phyloP scores from a whole-genome alignment of 1,284 basidiomycete genomes.

The Exobasidium cylindrosporum region DNA sequence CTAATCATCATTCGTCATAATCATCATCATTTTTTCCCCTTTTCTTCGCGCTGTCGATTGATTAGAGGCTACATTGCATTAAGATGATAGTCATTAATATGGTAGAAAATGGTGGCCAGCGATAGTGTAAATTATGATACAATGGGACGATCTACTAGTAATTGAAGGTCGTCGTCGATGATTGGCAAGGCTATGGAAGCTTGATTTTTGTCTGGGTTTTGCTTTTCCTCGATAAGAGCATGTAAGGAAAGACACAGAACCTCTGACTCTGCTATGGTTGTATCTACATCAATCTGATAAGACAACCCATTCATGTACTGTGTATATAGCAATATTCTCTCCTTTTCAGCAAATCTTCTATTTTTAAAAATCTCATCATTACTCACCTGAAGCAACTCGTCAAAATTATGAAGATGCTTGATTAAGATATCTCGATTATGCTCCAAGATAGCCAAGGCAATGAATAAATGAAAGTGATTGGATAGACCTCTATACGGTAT shows the following conservation, averaged over 20 bases:
- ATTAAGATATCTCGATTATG: slow-evolving; percentile 89
- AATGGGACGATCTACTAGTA: not conserved
- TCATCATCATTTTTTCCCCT: too few species aligned
- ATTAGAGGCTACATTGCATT: too few species aligned
- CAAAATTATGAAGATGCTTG: slow-evolving; percentile 79
- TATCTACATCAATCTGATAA: slow-evolving; percentile 21
- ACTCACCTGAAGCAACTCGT: slow-evolving; percentile 56
- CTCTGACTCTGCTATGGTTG: slow-evolving; percentile 16
- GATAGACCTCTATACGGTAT: not conserved
- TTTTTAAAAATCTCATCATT: too few species aligned
- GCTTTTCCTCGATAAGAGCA: not conserved
- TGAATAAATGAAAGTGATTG: slow-evolving; percentile 80
- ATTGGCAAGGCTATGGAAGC: slow-evolving; percentile 1
- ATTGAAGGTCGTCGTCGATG: slow-evolving; percentile 10
- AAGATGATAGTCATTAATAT: too few species aligned
- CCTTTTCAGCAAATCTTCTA: not conserved
- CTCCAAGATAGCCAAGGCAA: slow-evolving; percentile 88
- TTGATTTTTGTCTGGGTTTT: not conserved
- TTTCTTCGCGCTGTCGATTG: too few species aligned
- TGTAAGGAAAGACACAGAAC: slow-evolving; percentile 11
- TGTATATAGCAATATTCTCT: not conserved
- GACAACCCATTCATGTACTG: slow-evolving; percentile 24
- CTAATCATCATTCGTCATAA: not conserved
- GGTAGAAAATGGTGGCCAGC: not conserved
- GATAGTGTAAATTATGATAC: not conserved